Conservation (phyloP, 2,329 filamentous ascomycete species). For the Coccinonectria pachysandricola region DNA sequence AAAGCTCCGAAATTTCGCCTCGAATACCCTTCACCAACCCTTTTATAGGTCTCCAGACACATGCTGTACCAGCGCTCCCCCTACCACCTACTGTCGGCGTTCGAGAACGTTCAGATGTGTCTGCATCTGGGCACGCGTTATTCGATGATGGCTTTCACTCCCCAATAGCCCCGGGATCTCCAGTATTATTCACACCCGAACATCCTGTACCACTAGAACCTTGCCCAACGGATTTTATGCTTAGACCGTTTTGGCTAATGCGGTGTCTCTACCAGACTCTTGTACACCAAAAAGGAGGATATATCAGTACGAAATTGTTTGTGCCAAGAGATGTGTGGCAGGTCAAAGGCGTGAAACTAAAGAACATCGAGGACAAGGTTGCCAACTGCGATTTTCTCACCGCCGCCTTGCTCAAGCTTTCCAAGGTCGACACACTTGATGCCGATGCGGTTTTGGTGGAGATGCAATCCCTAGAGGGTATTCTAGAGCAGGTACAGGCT, state of each 20-base stretch:
- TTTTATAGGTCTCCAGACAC: constrained; percentile 45
- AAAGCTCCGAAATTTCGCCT: constrained; percentile 57
- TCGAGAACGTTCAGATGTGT: constrained; percentile 43
- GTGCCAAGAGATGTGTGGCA: constrained; percentile 88
- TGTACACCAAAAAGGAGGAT: constrained; percentile 82
- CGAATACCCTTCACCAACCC: constrained; percentile 63
- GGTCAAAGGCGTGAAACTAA: constrained; percentile 87
- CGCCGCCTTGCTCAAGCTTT: constrained; percentile 74
- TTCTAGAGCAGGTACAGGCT: constrained; percentile 77
- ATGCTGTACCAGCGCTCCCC: constrained; percentile 48
- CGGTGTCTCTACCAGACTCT: constrained; percentile 87
- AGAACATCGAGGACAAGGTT: constrained; percentile 86
- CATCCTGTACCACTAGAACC: constrained; percentile 75
- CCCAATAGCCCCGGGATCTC: constrained; percentile 51
- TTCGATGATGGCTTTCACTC: constrained; percentile 79
- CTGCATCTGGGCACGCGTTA: constrained; percentile 58
- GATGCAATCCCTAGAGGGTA: constrained; percentile 77
- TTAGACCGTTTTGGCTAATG: constrained; percentile 98
- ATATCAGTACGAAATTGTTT: constrained; percentile 84
- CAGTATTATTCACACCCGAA: constrained; percentile 50
- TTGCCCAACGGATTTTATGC: constrained; percentile 76
- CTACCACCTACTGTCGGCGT: constrained; percentile 58
- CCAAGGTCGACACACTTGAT: constrained; percentile 76
- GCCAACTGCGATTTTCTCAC: constrained; percentile 85
- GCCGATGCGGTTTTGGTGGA: constrained; percentile 88